Base-by-base conservation (phyloP, 2,329 filamentous ascomycete genomes). In the Boeremia exigua region DNA sequence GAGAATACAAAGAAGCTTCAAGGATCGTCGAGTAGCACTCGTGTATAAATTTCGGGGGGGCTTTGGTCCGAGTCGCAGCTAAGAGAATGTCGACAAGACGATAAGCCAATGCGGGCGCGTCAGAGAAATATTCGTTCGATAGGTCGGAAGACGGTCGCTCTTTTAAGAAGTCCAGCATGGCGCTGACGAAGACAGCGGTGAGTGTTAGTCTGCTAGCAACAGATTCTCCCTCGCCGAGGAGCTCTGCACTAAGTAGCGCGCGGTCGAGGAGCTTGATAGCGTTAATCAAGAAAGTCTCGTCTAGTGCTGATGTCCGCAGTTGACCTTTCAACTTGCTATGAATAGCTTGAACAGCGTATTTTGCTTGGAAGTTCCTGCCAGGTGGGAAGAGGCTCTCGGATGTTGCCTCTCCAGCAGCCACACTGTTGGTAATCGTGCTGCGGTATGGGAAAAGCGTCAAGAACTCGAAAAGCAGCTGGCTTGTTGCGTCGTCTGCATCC, bases 401-500 rank as follows among this genome's bases (percentile, higher is more conserved):
- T n/a, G 59, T 61, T 17, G 60, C 65, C 7, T 60, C 58, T 9
- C 64, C 70, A 3, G 60, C 56, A 14, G 64, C 58, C 10, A 75
- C 68, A 10, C 59, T 61, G 29, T 72, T 68, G 6, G 66, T 62
- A 23, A 75, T 68, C 10, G 64, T 59, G 28, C 63, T 67, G 15
- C 65, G 69, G 14, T 66, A 67, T 6, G 71, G 71, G 28, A 77
- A 73, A 32, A 59, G 61, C 42, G 52, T 66, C 28, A 77, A 56
- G 43, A 76, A 75, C 6, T 73, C 72, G 39, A 72, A 75, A 6
- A 75, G 59, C 61, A 65, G 52, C 53, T 63, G 62, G 54, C 74
- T 77, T 14, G 69, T 69, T 2, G 51, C 48, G 54, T 93, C 87
- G 39, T 90, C 84, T 77, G 93, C 84, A 60, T 87, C 86, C 49